A percentile compares a stretch with the other conserved stretches of the same genome.
Conservation (phyloP, 2,329 filamentous ascomycete genomes). For the Juglanconis oblonga region DNA sequence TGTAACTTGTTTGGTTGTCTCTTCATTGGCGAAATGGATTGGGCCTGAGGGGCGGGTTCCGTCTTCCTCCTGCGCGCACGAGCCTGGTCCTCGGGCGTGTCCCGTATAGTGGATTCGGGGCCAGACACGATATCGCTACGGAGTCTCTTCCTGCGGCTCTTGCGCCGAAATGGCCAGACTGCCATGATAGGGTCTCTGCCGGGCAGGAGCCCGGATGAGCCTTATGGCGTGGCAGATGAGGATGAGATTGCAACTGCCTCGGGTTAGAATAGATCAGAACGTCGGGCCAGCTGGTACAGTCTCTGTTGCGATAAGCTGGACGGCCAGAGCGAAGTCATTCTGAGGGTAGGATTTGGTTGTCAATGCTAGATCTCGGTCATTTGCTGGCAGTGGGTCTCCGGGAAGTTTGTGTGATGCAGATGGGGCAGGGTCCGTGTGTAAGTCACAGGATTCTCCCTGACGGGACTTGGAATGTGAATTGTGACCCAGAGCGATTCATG, state of each 20-base stretch:
- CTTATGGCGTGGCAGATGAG: neutral
- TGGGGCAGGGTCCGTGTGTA: neutral
- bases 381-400: neutral
- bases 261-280: slow-evolving; percentile 7
- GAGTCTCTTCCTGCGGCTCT: slow-evolving; percentile 62
- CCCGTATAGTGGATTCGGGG: slow-evolving; percentile 39
- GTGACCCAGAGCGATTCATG: neutral
- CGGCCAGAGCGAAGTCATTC: slow-evolving; percentile 17
- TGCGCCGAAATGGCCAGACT: slow-evolving; percentile 80
- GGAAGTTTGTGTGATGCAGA: neutral
- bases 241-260: neutral
- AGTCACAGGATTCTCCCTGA: slow-evolving; percentile 1
- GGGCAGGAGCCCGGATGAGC: slow-evolving; percentile 3
- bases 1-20: slow-evolving; percentile 47
- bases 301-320: slow-evolving; percentile 11
- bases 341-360: slow-evolving; percentile 7
- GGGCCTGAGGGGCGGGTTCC: slow-evolving; percentile 24
- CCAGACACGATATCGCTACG: slow-evolving; percentile 51
- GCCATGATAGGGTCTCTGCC: slow-evolving; percentile 51
- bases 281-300: slow-evolving; percentile 3
- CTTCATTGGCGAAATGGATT: slow-evolving; percentile 32
- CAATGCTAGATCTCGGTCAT: slow-evolving; percentile 10
- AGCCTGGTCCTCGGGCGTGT: slow-evolving; percentile 18
- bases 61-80: slow-evolving; percentile 34
- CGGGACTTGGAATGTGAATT: neutral